Base-by-base conservation (phyloP, 345 rosid species). In the Pelargonium nanum region DNA sequence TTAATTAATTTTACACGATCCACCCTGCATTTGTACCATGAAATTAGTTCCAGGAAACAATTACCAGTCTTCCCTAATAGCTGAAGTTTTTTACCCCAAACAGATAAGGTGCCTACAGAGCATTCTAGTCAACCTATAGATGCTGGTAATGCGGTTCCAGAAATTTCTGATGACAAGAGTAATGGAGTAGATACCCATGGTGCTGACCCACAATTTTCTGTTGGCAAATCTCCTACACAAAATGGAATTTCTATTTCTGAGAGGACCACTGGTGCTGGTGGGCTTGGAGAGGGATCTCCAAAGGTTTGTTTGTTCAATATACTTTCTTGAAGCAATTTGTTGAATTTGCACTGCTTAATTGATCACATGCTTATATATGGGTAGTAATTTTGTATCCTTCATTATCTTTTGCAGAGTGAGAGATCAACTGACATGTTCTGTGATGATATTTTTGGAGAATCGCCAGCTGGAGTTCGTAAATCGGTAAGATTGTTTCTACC, bases 381-480 rank as follows among this genome's bases (percentile, higher is more conserved):
- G 32, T 40, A 55, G 30, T 56, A 22, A 24, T 26, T 50, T 8
- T 58, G 40, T 51, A 21, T 60, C 68, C 65, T 59, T 67, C 19
- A 16, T 73, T 48, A 21, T 64, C 9, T 57, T 81, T 60, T 64
- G 59, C 89, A 94, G 99, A 88, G 99, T 77, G 97, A 94, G 81
- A 61, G 83, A 66, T 88, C 83, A 58, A 83, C 70, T 60, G 89
- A 85, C 65, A 81, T 82, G 71, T 83, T 81, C 68, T 81, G 84
- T 70, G 99, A 90, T 75, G 99, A 94, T 69, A 90, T 94, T 48
- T 94, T 90, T 72, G 99, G 96, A 54, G 99, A 94, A 65, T 85
- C 99, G 7, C 99, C 99, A 9, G 74, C 84, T 62, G 83, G 91
- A 63, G 74, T 73, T 57, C 81, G 77, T 40, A 80, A 81, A 79